Evolutionary conservation across 257 asterid genomes (phyloP), one percentile per base, ranked within the genome.

Genomic region (Jasminum sambac): DNA sequence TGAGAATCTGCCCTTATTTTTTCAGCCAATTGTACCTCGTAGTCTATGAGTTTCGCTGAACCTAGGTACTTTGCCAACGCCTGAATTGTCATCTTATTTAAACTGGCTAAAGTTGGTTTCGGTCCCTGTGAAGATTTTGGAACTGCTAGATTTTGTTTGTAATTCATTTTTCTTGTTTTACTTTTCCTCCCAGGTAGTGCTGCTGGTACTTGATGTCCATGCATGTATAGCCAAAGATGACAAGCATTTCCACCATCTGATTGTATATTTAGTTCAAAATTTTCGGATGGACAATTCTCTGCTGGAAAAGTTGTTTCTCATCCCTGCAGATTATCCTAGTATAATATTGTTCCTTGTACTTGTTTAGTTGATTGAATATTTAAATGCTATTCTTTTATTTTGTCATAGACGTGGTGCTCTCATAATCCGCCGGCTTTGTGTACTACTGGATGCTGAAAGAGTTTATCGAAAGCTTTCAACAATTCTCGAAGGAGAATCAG

Each of bases 191-290:
- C 84, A 95, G 99, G 99, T 95, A 30, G 99, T 92, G 73, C 97
- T 95, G 72, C 82, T 92, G 89, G 98, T 86, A 75, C 97, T 95
- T 75, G 92, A 95, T 77, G 97, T 95, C 78, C 99, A 95, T 80
- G 99, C 99, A 44, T 83, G 97, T 84, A 95, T 95, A 70, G 99
- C 99, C 71, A 74, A 84, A 83, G 99, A 95, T 59, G 94, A 84
- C 66, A 74, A 73, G 64, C 95, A 95, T 82, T 95, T 95, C 77
- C 86, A 78, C 76, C 92, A 92, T 81, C 96, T 95, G 75, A 80
- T 89, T 43, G 86, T 86, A 52, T 86, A 82, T 77, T 84, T 95
- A 44, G 83, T 92, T 76, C 91, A 90, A 65, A 90, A 82, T 71
- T 92, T 95, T 63, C 88, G 77, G 71, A 74, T 83, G 38, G 97